Evolutionary conservation across 1,284 basidiomycete genomes (phyloP).

Genomic region (Ustilago lituana): DNA sequence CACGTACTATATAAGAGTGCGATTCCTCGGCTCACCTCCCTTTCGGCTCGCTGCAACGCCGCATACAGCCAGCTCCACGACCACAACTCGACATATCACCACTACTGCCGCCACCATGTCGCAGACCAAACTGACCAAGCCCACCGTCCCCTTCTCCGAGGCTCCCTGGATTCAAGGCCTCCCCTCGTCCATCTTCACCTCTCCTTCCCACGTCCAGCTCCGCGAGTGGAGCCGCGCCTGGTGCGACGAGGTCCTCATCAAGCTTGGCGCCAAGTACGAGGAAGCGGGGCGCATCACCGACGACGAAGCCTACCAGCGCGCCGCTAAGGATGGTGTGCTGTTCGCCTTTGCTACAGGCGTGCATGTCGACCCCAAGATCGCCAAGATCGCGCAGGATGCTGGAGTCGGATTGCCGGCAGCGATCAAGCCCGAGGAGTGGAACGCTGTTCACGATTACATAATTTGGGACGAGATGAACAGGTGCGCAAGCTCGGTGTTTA

Average conservation of each 20-base stretch:
- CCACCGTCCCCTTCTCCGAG: conserved; percentile 50
- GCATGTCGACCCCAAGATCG: conserved; percentile 41
- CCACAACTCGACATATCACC: no score
- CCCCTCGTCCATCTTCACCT: conserved; percentile 49
- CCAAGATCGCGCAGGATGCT: conserved; percentile 38
- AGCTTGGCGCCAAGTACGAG: conserved; percentile 38
- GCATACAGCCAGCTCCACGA: no score
- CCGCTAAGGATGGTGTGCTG: conserved; percentile 56
- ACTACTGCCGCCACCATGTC: conserved; percentile 26
- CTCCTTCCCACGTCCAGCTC: conserved; percentile 37
- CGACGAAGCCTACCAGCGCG: conserved; percentile 42
- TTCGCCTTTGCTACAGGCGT: conserved; percentile 53
- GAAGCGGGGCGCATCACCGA: conserved; percentile 39
- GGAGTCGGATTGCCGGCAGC: conserved; percentile 47
- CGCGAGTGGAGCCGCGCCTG: conserved; percentile 49
- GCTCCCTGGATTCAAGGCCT: conserved; percentile 52
- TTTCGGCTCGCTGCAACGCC: no score
- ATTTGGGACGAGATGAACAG: conserved; percentile 58
- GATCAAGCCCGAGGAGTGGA: conserved; percentile 53
- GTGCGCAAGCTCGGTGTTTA: conserved; percentile 37
- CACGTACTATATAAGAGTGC: no score
- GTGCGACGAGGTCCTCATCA: conserved; percentile 47
- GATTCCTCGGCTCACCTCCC: no score
- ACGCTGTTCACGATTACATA: conserved; percentile 60
- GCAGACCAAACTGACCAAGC: conserved; percentile 34